Conservation (phyloP, 192 early-diverging fungal genomes). For the Coemansia sp. region DNA sequence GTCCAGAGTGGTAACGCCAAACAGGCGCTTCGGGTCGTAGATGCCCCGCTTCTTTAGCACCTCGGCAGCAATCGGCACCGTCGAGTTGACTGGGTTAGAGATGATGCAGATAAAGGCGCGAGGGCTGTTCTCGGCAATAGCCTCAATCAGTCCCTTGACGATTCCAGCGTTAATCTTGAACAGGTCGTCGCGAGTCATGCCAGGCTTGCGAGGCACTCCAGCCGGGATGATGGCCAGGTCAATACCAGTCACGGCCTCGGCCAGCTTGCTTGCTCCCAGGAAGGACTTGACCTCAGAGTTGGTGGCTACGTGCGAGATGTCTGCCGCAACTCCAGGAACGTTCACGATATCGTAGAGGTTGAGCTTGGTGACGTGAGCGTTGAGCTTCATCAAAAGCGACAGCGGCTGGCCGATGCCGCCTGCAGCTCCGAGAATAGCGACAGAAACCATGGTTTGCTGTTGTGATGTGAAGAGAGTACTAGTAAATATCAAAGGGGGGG, state of each 20-base stretch:
- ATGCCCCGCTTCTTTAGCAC: constrained; percentile 83
- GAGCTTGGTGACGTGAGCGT: constrained; percentile 83
- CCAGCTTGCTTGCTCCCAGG: constrained; percentile 68
- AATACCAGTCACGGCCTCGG: constrained; percentile 69
- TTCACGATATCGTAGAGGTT: constrained; percentile 95
- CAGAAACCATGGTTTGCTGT: constrained; percentile 56
- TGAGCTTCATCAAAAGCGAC: constrained; percentile 92
- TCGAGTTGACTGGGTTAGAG: constrained; percentile 97
- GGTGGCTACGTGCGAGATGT: constrained; percentile 93
- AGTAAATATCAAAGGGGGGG: not conserved
- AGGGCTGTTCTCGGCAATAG: constrained; percentile 77
- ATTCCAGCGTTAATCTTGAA: constrained; percentile 98
- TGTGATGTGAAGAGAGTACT: not conserved
- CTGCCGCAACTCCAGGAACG: constrained; percentile 95
- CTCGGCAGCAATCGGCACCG: constrained; percentile 92
- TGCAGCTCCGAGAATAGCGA: constrained; percentile 75
- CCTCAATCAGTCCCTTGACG: constrained; percentile 78
- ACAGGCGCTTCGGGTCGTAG: constrained; percentile 84
- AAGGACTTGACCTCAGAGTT: constrained; percentile 76
- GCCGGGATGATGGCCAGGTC: constrained; percentile 94
- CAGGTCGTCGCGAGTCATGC: constrained; percentile 98
- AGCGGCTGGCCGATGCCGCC: constrained; percentile 99
- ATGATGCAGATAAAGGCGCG: constrained; percentile 86
- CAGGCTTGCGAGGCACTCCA: constrained; percentile 98
- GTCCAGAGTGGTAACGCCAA: constrained; percentile 97